Evolutionary conservation across 495 filamentous ascomycete genomes (phyloP), one percentile per base, ranked within the genome.

Genomic region (Penicillium taxi): DNA sequence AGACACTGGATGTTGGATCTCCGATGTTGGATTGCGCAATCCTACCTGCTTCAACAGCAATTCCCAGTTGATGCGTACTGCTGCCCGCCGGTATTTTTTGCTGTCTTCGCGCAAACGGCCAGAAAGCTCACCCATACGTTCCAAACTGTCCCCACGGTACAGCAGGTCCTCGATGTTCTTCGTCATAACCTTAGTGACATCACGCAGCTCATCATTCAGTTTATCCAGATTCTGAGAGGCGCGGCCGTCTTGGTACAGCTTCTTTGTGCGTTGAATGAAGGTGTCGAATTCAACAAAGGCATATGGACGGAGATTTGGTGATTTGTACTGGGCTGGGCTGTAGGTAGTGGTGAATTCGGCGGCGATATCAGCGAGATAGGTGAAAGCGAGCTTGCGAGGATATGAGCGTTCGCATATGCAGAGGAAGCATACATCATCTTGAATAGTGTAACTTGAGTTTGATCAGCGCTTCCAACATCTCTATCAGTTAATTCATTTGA

Each of bases 81-180:
- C 93, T 4, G 91, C 89, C 56, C 80, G 78, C 51, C 78, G 77
- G 63, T 99, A 99, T 59, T 94, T 95, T 63, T 78, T 82, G 54
- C 83, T 90, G 58, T 99, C 91, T 50, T 99, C 91, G 28, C 83
- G 71, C 58, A 99, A 54, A 41, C 87, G 63, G 26, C 76, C 78
- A 32, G 84, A 91, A 63, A 96, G 76, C 64, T 96, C 91, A 18
- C 91, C 93, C 91, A 99, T 99, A 37, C 86, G 74, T 66, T 99
- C 93, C 44, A 99, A 63, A 52, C 81, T 91, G 55, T 96, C 91
- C 6, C 91, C 91, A 36, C 91, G 73, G 55, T 99, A 99, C 39
- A 99, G 60, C 55, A 99, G 62, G 58, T 99, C 91, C 67, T 99
- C 91, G 53, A 99, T 99, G 59, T 99, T 99, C 75, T 96, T 99